Evolutionary conservation across 176 grass and related monocot species (phyloP).

Genomic region (Eragrostis curvula): DNA sequence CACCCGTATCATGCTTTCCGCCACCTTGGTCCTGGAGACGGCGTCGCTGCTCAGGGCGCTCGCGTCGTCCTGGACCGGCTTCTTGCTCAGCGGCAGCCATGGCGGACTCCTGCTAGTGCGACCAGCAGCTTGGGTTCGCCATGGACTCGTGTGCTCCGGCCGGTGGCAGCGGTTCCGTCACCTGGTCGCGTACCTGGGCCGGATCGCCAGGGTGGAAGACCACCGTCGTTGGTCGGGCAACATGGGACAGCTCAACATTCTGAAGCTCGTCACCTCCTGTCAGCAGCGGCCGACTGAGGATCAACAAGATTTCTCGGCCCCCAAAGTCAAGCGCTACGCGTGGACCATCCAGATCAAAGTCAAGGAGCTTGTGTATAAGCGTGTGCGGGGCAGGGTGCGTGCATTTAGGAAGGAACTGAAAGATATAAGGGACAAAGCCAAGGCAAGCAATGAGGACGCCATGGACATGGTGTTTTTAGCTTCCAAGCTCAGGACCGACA

Average conservation of each 20-base stretch:
- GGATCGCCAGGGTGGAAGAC: background rate
- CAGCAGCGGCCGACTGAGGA: background rate
- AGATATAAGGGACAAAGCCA: too few relatives aligned
- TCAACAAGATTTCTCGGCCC: background rate
- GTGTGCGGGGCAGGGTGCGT: background rate
- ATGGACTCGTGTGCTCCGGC: background rate
- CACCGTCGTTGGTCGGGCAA: background rate
- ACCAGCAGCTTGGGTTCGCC: background rate
- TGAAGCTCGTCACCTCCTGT: background rate
- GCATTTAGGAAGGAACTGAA: accelerated
- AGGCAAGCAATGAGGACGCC: background rate
- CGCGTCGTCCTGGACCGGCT: conserved; percentile 4
- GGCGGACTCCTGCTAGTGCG: too few relatives aligned
- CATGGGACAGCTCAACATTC: background rate
- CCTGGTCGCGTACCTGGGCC: background rate
- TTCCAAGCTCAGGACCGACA: background rate
- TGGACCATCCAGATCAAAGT: background rate
- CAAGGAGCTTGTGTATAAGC: background rate
- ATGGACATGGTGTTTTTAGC: accelerated
- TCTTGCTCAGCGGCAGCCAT: background rate
- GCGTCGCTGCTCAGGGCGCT: conserved; percentile 16
- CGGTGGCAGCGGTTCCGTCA: background rate
- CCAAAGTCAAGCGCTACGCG: background rate
- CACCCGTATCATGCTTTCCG: conserved; percentile 38
- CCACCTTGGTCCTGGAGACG: conserved; percentile 34